Conservation (phyloP, 495 filamentous ascomycete species). For the Aspergillus ostianus region DNA sequence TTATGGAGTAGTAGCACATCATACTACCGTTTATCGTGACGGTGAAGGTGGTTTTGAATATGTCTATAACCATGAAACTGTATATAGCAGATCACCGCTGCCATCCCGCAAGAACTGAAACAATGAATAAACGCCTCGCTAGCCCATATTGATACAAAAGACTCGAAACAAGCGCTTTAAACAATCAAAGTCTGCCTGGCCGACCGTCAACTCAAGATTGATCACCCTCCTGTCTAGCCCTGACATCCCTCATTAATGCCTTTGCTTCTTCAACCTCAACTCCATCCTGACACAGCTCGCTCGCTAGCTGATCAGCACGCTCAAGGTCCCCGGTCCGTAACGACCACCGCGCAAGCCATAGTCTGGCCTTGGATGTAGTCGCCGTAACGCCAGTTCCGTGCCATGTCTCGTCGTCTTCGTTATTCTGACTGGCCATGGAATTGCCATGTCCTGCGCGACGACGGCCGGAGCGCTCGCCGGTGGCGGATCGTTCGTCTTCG, state of each 20-base stretch:
- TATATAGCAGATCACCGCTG: no score
- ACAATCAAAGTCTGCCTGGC: no score
- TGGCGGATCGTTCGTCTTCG: slow-evolving; percentile 43
- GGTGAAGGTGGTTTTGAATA: no score
- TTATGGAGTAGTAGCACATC: background rate
- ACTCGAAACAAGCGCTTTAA: slow-evolving; percentile 1
- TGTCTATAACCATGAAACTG: no score
- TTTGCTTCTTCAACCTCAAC: slow-evolving; percentile 98
- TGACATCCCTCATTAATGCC: slow-evolving; percentile 84
- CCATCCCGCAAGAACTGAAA: background rate
- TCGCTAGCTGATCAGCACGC: slow-evolving; percentile 76
- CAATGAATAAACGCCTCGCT: slow-evolving; percentile 17
- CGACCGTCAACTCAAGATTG: slow-evolving; percentile 9
- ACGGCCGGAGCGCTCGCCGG: slow-evolving; percentile 4
- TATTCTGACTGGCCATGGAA: slow-evolving; percentile 11
- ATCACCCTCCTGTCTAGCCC: slow-evolving; percentile 68
- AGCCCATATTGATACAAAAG: slow-evolving; percentile 9
- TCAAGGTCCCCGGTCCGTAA: slow-evolving; percentile 70
- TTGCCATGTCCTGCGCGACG: slow-evolving; percentile 18
- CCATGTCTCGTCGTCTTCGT: slow-evolving; percentile 41
- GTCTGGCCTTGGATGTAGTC: slow-evolving; percentile 84
- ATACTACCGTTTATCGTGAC: no score
- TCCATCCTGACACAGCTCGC: slow-evolving; percentile 92
- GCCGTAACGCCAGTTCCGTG: slow-evolving; percentile 74
- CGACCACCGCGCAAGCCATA: slow-evolving; percentile 89